Base-by-base conservation (phyloP, 306 rosid species). In the Psophocarpus tetragonolobus region DNA sequence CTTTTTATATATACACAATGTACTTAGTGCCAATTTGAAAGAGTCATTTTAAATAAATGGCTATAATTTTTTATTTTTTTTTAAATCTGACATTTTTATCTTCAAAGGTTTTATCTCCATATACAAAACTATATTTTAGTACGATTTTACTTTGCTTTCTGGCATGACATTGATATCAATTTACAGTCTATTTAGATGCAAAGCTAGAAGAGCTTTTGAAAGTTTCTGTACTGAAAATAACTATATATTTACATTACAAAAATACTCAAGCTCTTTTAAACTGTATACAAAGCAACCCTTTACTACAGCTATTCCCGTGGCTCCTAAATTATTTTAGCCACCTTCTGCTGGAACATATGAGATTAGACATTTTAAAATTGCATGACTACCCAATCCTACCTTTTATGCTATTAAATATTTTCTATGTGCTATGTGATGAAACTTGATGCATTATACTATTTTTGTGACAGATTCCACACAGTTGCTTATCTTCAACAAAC, bases 401-500 rank as follows among this genome's bases (percentile, higher is more conserved):
- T 36, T 30, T 35, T 27, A 53, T 11, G 17, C 42, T 68, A 4
- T 41, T 23, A 32, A 51, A 50, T 29, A 39, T 33, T 12, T 38
- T 27, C 8, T 38, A 53, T 17, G 68, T 4, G 4, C 71, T 70
- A 41, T 4, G 29, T 14, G 26, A 18, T 48, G 45, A 4, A 83
- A 29, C 54, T 15, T 68, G 67, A 47, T 76, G n/a, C 13, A n/a
- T 26, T 56, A 27, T 62, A 5, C 38, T 63, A 1, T 18, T 51
- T 24, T 2, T 65, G 27, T 47, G 81, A 24, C 73, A 94, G 98
- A 84, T 94, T 94, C 84, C 90, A 81, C 33, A 87, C 83, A 68
- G 87, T 90, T 76, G 98, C 98, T 6, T 94, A 94, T 90, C 98
- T 94, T 77, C 94, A 92, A 51, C 97, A 94, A 79, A 92, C 82